Evolutionary conservation across 139 green algal species (phyloP).

Genomic region (Nannochloris sp.): DNA sequence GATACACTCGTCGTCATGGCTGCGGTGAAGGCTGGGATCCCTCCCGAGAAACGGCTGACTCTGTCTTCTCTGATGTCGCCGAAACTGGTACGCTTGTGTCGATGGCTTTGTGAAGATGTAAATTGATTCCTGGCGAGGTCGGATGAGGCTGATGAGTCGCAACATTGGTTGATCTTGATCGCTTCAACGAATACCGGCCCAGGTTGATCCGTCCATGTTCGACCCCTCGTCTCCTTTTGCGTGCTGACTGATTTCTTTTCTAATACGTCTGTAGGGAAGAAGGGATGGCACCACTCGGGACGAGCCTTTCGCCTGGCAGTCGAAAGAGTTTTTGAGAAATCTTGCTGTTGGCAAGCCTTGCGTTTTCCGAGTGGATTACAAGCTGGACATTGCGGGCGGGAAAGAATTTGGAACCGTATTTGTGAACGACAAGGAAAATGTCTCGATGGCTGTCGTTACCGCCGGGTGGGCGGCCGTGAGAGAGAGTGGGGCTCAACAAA

Average conservation of each 20-base stretch:
- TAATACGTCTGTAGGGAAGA: constrained; percentile 56
- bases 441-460: constrained; percentile 55
- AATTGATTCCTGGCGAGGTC: too few species aligned
- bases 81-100: constrained; percentile 49
- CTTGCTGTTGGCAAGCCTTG: constrained; percentile 73
- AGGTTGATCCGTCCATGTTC: neutral
- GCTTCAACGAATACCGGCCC: neutral
- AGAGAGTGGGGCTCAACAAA: constrained; percentile 44
- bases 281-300: constrained; percentile 78
- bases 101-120: too few species aligned
- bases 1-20: constrained; percentile 80
- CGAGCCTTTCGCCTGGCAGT: constrained; percentile 87
- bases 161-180: neutral
- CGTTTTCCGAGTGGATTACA: constrained; percentile 89
- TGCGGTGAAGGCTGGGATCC: constrained; percentile 30
- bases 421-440: constrained; percentile 68
- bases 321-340: constrained; percentile 84
- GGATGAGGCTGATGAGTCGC: too few species aligned
- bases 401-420: constrained; percentile 91
- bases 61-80: constrained; percentile 79
- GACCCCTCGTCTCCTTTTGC: neutral
- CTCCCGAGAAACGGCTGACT: constrained; percentile 89
- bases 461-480: constrained; percentile 76
- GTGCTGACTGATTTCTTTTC: neutral
- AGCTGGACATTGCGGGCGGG: constrained; percentile 62